Percentiles rank a stretch among this genome's conserved stretches.
These are phyloP conservation scores for Aspergillus baeticus DNA, from an alignment of 495 filamentous ascomycete species.

Conservation along the genomic window DNA sequence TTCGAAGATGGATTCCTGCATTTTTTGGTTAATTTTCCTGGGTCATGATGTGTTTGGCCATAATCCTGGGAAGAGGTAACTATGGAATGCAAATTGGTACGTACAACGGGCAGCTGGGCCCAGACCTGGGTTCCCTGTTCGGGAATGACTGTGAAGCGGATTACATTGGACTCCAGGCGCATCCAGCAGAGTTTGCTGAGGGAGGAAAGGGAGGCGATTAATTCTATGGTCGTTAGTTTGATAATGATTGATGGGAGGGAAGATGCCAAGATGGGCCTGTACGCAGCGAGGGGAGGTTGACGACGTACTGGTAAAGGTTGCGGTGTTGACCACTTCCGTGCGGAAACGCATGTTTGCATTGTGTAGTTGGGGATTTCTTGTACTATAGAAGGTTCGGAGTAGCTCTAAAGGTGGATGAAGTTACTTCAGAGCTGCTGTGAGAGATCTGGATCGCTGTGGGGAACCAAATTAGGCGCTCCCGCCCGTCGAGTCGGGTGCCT, in stretches of 20 bases:
- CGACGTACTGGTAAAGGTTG: slow-evolving; percentile 78
- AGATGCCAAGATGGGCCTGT: too few relatives aligned
- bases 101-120: slow-evolving; percentile 64
- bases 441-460: neutral
- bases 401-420: too few relatives aligned
- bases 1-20: slow-evolving; percentile 80
- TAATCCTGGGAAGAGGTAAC: too few relatives aligned
- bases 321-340: slow-evolving; percentile 74
- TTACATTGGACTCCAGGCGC: slow-evolving; percentile 76
- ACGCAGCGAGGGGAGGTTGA: too few relatives aligned
- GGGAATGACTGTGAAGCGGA: slow-evolving; percentile 93
- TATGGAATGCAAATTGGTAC: slow-evolving; percentile 27
- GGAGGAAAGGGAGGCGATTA: slow-evolving; percentile 80
- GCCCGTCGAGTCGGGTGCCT: too few relatives aligned
- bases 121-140: slow-evolving; percentile 94
- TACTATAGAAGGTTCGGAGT: too few relatives aligned
- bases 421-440: neutral
- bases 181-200: slow-evolving; percentile 94
- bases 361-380: neutral
- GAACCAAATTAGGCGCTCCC: neutral
- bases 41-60: neutral
- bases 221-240: slow-evolving; percentile 51
- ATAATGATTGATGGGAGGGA: neutral
- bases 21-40: slow-evolving; percentile 2
- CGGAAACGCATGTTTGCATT: slow-evolving; percentile 68